Percentiles rank a stretch among this genome's conserved stretches.
These are phyloP conservation scores for Westerdykella aurantiaca DNA, from an alignment of 2,329 filamentous ascomycete genomes.

Conservation along the genomic window DNA sequence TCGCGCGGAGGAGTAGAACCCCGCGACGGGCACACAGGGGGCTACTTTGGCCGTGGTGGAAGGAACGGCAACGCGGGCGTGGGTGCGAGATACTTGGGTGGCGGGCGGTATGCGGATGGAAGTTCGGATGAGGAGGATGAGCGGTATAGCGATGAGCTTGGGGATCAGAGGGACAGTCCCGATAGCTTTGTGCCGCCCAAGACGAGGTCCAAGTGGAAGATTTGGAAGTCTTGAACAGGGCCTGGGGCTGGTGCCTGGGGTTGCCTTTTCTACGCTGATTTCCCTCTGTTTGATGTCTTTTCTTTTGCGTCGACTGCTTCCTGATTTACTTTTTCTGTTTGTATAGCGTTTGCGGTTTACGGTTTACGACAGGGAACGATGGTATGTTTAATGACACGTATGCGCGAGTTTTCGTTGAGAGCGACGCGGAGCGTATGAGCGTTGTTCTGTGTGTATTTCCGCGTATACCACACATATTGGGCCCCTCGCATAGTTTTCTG, in stretches of 20 bases:
- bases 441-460: too few relatives aligned
- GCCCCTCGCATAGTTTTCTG: too few relatives aligned
- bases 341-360: too few relatives aligned
- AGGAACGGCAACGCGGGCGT: conserved; percentile 16
- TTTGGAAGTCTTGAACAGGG: conserved; percentile 19
- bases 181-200: conserved; percentile 31
- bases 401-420: too few relatives aligned
- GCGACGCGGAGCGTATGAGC: too few relatives aligned
- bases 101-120: conserved; percentile 27
- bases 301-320: too few relatives aligned
- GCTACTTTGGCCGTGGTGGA: conserved; percentile 19
- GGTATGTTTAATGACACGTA: too few relatives aligned
- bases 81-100: conserved; percentile 25
- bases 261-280: too few relatives aligned
- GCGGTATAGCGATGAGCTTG: conserved; percentile 17
- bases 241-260: neutral
- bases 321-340: too few relatives aligned
- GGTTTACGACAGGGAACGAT: too few relatives aligned
- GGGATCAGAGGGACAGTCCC: conserved; percentile 18
- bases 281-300: too few relatives aligned
- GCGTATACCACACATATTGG: too few relatives aligned
- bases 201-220: conserved; percentile 39
- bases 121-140: conserved; percentile 25
- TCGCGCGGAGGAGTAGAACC: conserved; percentile 21
- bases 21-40: conserved; percentile 21